Base-by-base conservation (phyloP, 208 protist genomes). In the Trypanosoma congolense region DNA sequence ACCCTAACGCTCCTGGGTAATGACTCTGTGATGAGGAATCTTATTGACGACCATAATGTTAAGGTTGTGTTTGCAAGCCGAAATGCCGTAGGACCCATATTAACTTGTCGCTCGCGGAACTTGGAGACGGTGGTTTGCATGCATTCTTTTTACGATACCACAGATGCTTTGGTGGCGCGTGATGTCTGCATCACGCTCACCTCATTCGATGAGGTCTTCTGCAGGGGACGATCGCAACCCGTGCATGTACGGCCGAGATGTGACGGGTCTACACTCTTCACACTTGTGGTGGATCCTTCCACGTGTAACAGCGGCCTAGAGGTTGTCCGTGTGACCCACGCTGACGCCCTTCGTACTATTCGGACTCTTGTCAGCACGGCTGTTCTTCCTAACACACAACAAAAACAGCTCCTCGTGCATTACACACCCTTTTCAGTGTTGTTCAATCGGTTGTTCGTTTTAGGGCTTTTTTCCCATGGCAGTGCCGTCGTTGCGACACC, bases 171-270 rank as follows among this genome's bases (percentile, higher is more conserved):
- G 2, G 57, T 74, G 3, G 88, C 84, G 14, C 83, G 86, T 48
- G 84, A 92, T 49, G 61, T 95, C 16, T 90, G 83, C 66, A 90
- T 95, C 59, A 38, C 61, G 10, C 75, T 95, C 25, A 35, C 92
- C 21, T 70, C 77, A 4, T 86, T 75, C 43, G 73, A 81, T 53
- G 74, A 59, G 19, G 61, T 94, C 3, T 80, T 83, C 53, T 56
- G 74, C 44, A 73, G 77, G 36, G 87, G 87, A 12, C 70, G 79
- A 2, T 53, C 64, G 14, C 61, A 68, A 21, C 48, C 61, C 31
- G 45, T 56, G 14, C 25, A 65, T 9, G 53, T 72, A 19, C 43
- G 41, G 21, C 35, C 47, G 22, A 43, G 52, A 3, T 29, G 52
- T 19, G 44, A 47, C 24, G 43, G 30, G 4, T 22, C 47, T 29